A percentile compares a stretch with the other conserved stretches of the same genome.
Conservation (phyloP, 1,284 basidiomycete species). For the Irpex sp. region DNA sequence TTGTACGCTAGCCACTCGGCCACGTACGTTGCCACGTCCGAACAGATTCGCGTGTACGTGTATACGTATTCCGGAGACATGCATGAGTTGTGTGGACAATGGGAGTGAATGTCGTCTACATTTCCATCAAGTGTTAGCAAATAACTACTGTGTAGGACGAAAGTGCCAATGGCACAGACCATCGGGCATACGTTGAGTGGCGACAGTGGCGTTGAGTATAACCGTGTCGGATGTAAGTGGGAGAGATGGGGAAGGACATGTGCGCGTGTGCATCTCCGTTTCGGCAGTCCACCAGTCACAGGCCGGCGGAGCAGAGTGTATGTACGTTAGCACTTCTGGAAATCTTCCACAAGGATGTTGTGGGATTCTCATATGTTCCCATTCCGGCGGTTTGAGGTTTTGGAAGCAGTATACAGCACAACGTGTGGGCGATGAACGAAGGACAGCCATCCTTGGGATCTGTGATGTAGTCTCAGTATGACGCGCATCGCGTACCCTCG, state of each 20-base stretch:
- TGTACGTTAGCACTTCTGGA: not conserved
- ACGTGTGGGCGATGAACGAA: not conserved
- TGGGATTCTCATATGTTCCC: too few species aligned
- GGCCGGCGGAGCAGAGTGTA: not conserved
- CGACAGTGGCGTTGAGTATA: too few species aligned
- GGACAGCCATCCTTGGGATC: not conserved
- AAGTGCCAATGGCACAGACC: not conserved
- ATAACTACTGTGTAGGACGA: too few species aligned
- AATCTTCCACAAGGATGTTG: not conserved
- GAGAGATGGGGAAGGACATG: not conserved
- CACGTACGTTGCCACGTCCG: not conserved
- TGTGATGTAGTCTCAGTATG: not conserved
- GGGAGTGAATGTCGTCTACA: too few species aligned
- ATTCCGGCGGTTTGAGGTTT: too few species aligned
- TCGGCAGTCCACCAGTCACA: not conserved
- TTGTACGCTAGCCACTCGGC: not conserved
- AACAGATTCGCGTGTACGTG: not conserved
- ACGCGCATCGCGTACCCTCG: not conserved
- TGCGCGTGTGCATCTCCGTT: not conserved
- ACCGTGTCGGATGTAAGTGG: not conserved
- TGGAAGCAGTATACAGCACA: too few species aligned
- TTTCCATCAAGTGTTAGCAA: too few species aligned
- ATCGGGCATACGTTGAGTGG: not conserved
- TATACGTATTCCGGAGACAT: not conserved
- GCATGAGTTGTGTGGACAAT: not conserved